phyloP scores from a whole-genome alignment of 2,329 filamentous ascomycete genomes.

The Fusarium sp. region DNA sequence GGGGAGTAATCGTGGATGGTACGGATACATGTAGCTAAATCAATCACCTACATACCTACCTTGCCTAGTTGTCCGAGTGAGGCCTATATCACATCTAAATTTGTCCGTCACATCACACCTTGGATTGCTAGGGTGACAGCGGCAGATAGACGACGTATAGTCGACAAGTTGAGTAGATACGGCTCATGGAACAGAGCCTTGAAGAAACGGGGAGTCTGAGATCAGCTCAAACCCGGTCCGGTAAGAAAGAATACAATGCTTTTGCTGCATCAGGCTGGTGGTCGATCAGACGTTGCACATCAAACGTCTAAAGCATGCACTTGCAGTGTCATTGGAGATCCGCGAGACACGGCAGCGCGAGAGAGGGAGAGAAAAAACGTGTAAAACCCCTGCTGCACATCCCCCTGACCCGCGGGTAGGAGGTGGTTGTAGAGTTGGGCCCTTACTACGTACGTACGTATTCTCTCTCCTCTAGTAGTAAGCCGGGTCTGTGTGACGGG shows the following conservation, averaged over 20 bases:
- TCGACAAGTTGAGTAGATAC: not conserved
- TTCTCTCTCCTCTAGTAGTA: not conserved
- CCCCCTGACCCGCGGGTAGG: conserved; percentile 36
- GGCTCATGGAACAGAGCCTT: not conserved
- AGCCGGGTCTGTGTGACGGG: conserved; percentile 20
- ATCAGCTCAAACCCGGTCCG: conserved; percentile 36
- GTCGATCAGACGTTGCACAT: conserved; percentile 38
- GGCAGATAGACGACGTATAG: conserved; percentile 15
- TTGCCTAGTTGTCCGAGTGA: conserved; percentile 1
- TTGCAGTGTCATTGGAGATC: conserved; percentile 27
- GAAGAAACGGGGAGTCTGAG: conserved; percentile 3
- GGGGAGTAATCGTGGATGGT: conserved; percentile 20
- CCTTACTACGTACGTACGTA: not conserved
- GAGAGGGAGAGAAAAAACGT: conserved; percentile 26
- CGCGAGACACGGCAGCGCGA: conserved; percentile 13
- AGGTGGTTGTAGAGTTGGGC: conserved; percentile 17
- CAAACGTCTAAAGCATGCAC: conserved; percentile 19
- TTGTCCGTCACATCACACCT: conserved; percentile 38
- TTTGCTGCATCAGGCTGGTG: conserved; percentile 34
- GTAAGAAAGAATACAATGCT: conserved; percentile 34
- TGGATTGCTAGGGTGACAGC: not conserved
- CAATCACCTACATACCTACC: not conserved
- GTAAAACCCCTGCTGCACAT: conserved; percentile 38
- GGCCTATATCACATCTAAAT: conserved; percentile 26
- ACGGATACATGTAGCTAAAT: not conserved